Evolutionary conservation across 768 basidiomycete species (phyloP).

Genomic region (Agrocybe chaxingu): DNA sequence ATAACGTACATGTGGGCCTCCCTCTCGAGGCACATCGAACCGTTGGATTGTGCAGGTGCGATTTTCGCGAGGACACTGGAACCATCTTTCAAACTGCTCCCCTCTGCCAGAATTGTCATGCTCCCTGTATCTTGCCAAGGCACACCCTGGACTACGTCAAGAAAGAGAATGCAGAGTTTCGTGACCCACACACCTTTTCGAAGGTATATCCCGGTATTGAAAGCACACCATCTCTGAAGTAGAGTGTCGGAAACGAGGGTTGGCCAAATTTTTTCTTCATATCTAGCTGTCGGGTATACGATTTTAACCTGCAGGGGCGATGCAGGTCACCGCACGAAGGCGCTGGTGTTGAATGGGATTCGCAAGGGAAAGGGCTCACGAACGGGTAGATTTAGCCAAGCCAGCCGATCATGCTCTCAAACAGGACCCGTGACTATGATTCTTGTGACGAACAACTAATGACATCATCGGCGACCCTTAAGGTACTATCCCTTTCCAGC

Average conservation of each 20-base stretch:
- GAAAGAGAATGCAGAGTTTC: too few relatives aligned
- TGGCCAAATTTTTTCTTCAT: slow-evolving; percentile 60
- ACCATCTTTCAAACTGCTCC: slow-evolving; percentile 66
- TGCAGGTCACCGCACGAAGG: too few relatives aligned
- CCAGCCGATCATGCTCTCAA: too few relatives aligned
- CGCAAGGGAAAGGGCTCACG: too few relatives aligned
- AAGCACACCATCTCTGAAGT: slow-evolving; percentile 55
- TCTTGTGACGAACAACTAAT: too few relatives aligned
- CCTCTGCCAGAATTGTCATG: slow-evolving; percentile 66
- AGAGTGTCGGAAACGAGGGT: slow-evolving; percentile 54
- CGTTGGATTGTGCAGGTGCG: slow-evolving; percentile 68
- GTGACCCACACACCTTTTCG: slow-evolving; percentile 44
- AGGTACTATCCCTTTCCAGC: too few relatives aligned
- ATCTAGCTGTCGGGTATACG: background rate
- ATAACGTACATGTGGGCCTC: slow-evolving; percentile 67
- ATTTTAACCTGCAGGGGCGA: too few relatives aligned
- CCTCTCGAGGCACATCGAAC: slow-evolving; percentile 67
- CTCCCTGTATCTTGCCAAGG: slow-evolving; percentile 75
- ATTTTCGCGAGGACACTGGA: slow-evolving; percentile 71
- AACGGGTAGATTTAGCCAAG: too few relatives aligned
- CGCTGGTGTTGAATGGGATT: slow-evolving; percentile 4
- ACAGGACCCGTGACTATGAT: too few relatives aligned
- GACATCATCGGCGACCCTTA: too few relatives aligned
- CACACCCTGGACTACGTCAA: slow-evolving; percentile 36
- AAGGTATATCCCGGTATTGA: slow-evolving; percentile 73